Base-by-base conservation (phyloP, 2,329 filamentous ascomycete species). In the Madurella fahalii region DNA sequence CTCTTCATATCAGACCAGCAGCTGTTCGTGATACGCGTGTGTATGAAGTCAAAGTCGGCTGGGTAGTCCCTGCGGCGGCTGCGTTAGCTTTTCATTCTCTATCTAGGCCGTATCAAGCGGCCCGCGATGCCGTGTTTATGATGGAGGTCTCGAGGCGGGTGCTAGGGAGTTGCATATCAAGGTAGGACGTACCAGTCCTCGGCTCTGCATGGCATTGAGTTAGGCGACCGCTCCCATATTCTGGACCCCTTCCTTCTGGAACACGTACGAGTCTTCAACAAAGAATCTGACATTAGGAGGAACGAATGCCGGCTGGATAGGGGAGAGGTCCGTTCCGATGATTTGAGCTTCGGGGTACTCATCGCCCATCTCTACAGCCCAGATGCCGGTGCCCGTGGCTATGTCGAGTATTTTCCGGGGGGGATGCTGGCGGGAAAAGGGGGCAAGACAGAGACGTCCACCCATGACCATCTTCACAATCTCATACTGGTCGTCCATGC, bases 271-370 rank as follows among this genome's bases (percentile, higher is more conserved):
- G 63, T 91, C 87, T 64, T 90, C 86, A 44, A 92, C 79, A 57
- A 83, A 83, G 61, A 92, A 92, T 58, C 83, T 81, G 13, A 90
- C 85, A 58, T 92, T 92, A 16, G 81, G 79, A 0, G 88, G 87
- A 1, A 90, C 84, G 46, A 80, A 74, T 4, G 72, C 72, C 2
- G 85, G 84, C 64, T 89, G 85, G 25, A 87, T 83, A 1, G 85
- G 84, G 1, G 84, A 87, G 5, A 89, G 74, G 63, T 89, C 85
- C 9, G 81, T 86, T 32, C 83, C 85, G 47, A 79, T 77, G 31
- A 89, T 75, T 57, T 77, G 69, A 11, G 84, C 72, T 4, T 76
- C 65, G 12, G 84, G 84, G 56, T 84, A 87, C 47, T 73, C 64
- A 61, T 84, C 80, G 61, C 82, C 83, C 73, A 89, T 80, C 63